Percentiles rank a stretch among this genome's conserved stretches.
Evolutionary conservation across 2,329 filamentous ascomycete genomes (phyloP).

Genomic region (Diaporthe aspalathi): DNA sequence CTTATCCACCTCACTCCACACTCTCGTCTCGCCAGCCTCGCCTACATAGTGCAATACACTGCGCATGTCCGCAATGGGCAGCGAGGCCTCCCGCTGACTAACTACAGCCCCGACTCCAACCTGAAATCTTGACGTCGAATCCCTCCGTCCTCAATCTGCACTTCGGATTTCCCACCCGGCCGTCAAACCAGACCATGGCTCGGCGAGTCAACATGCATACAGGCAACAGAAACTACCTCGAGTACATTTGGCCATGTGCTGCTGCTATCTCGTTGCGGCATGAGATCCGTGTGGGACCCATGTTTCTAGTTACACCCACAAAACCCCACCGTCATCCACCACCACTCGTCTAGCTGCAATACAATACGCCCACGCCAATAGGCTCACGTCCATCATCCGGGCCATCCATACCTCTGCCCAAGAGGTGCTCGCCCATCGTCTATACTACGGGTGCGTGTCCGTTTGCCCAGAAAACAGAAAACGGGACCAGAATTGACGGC

Average conservation of each 20-base stretch:
- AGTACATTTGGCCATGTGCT: not conserved
- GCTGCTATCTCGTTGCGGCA: conserved; percentile 8
- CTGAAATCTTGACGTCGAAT: not conserved
- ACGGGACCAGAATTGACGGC: not conserved
- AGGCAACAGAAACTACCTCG: not conserved
- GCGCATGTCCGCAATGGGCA: too few relatives aligned
- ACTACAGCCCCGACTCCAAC: not conserved
- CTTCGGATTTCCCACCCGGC: not conserved
- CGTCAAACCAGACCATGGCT: not conserved
- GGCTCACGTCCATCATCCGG: not conserved
- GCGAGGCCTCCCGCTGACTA: conserved; percentile 33
- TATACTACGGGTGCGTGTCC: not conserved
- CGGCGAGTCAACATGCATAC: conserved; percentile 15
- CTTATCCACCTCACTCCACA: not conserved
- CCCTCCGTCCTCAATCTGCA: not conserved
- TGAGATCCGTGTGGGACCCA: not conserved
- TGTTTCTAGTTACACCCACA: too few relatives aligned
- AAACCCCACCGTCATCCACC: not conserved
- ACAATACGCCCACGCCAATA: not conserved
- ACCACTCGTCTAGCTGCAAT: not conserved
- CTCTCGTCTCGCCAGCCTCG: not conserved
- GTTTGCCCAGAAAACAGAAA: not conserved
- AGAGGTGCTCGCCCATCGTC: not conserved
- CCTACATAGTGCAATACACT: too few relatives aligned
- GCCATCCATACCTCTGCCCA: not conserved